phyloP scores from a whole-genome alignment of 2,329 filamentous ascomycete genomes.

The Penicillium sp. region DNA sequence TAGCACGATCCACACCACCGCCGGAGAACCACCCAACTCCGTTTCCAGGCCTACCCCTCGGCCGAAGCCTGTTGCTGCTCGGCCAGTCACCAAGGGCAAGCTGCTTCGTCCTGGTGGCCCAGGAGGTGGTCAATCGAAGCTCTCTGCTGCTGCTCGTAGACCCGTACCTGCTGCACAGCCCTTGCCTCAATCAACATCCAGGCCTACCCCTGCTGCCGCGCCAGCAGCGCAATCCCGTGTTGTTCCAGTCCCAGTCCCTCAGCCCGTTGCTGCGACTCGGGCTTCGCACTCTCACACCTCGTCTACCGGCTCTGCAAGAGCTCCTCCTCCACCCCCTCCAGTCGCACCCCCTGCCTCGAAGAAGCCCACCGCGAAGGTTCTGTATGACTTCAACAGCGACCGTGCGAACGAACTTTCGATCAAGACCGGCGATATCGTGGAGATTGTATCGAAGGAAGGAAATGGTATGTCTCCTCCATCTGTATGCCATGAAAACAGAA shows the following conservation, averaged over 20 bases:
- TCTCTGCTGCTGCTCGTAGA: slow-evolving; percentile 46
- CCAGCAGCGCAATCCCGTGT: slow-evolving; percentile 44
- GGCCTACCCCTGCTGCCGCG: slow-evolving; percentile 33
- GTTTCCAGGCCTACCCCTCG: slow-evolving; percentile 82
- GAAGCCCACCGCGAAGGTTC: slow-evolving; percentile 80
- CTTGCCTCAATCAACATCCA: slow-evolving; percentile 26
- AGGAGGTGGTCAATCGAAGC: slow-evolving; percentile 73
- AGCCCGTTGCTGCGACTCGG: slow-evolving; percentile 35
- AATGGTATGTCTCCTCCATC: slow-evolving; percentile 67
- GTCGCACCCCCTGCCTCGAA: slow-evolving; percentile 59
- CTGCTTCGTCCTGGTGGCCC: slow-evolving; percentile 90
- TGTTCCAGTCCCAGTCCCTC: slow-evolving; percentile 46
- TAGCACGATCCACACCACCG: slow-evolving; percentile 80
- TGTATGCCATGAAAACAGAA: background rate
- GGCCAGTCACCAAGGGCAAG: slow-evolving; percentile 90
- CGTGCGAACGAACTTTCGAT: slow-evolving; percentile 83
- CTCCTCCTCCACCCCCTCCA: slow-evolving; percentile 68
- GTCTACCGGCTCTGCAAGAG: slow-evolving; percentile 60
- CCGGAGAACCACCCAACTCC: slow-evolving; percentile 80
- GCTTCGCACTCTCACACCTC: slow-evolving; percentile 50
- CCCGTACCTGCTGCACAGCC: slow-evolving; percentile 40
- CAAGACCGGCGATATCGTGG: slow-evolving; percentile 74
- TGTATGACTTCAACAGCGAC: slow-evolving; percentile 89
- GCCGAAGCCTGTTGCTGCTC: slow-evolving; percentile 79
- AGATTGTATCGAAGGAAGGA: slow-evolving; percentile 89